Conservation (phyloP, 371 early-diverging fungal species). For the Paraphysoderma sedebokerense region DNA sequence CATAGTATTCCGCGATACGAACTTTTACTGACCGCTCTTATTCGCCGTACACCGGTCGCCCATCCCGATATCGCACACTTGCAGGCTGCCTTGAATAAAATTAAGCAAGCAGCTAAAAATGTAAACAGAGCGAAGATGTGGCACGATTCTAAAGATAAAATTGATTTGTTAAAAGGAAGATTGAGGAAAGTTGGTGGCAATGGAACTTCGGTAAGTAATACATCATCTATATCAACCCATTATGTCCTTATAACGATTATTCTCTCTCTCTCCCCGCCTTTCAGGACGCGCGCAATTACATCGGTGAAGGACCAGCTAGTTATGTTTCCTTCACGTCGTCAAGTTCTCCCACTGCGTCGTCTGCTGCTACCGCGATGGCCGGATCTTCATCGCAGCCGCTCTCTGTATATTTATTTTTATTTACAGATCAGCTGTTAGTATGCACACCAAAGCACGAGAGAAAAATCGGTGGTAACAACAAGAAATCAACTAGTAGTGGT, state of each 20-base stretch:
- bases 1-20: conserved; percentile 3
- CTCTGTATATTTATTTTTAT: neutral
- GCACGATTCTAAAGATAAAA: neutral
- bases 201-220: neutral
- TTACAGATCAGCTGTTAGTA: neutral
- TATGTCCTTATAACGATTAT: neutral
- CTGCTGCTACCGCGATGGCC: too few relatives aligned
- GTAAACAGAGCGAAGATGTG: conserved; percentile 4
- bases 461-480: neutral
- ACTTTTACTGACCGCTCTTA: neutral
- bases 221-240: neutral
- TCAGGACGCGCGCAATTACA: neutral
- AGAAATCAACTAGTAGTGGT: neutral
- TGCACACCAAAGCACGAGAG: neutral
- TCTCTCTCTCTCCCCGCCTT: neutral
- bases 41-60: neutral
- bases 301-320: neutral
- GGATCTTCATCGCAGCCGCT: too few relatives aligned
- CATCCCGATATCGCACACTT: neutral
- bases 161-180: neutral
- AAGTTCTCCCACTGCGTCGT: too few relatives aligned
- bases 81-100: neutral
- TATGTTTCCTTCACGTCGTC: neutral
- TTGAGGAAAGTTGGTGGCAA: neutral
- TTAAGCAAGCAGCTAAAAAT: neutral